Evolutionary conservation across 2,329 filamentous ascomycete genomes (phyloP).

Genomic region (Pestalotiopsis sp.): DNA sequence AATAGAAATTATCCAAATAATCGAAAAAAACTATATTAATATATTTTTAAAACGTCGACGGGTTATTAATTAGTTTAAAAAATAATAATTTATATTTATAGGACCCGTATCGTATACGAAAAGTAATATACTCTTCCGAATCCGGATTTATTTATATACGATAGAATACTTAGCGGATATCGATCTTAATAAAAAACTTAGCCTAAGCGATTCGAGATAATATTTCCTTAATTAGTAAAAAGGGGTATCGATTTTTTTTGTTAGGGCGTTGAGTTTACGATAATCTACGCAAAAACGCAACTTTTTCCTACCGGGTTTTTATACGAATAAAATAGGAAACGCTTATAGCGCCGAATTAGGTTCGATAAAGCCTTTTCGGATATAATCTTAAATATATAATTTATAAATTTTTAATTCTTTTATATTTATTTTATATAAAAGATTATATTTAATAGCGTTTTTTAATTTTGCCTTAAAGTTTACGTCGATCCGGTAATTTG

Average conservation of each 20-base stretch:
- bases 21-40: conserved; percentile 13
- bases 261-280: conserved; percentile 5
- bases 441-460: background rate
- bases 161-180: conserved; percentile 14
- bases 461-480: background rate
- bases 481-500: background rate
- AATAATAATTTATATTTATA: too few relatives aligned
- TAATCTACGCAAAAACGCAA: conserved; percentile 14
- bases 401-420: conserved; percentile 12
- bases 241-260: conserved; percentile 1
- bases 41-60: conserved; percentile 10
- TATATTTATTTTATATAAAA: background rate
- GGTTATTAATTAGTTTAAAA: conserved; percentile 9
- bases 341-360: background rate
- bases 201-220: conserved; percentile 7
- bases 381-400: background rate
- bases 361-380: conserved; percentile 13
- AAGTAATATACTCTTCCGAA: conserved; percentile 11
- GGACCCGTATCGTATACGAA: conserved; percentile 5
- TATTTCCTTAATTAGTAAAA: conserved; percentile 15
- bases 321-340: conserved; percentile 1
- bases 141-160: background rate
- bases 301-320: background rate
- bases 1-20: conserved; percentile 12
- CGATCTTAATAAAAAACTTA: conserved; percentile 15